These are phyloP conservation scores for maize (Zea mays) DNA, from an alignment of 176 grass and related monocot species.

Conservation along the genomic window Zm-B73-REFERENCE-NAM-5.0 NC_050100.1:28912501-28913000, in stretches of 20 bases:
- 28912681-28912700: slow-evolving; percentile 48
- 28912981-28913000: slow-evolving; percentile 27
- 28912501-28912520: slow-evolving; percentile 41
- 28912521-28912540: slow-evolving; percentile 45
- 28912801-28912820: slow-evolving; percentile 47
- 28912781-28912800: slow-evolving; percentile 65
- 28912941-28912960: slow-evolving; percentile 25
- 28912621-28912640: slow-evolving; percentile 19
- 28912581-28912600: slow-evolving; percentile 27
- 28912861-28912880: slow-evolving; percentile 26
- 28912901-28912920: slow-evolving; percentile 32
- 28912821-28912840: slow-evolving; percentile 16
- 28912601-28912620: slow-evolving; percentile 28
- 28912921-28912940: slow-evolving; percentile 16
- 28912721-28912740: slow-evolving; percentile 64
- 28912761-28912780: slow-evolving; percentile 62
- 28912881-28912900: slow-evolving; percentile 21
- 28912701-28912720: slow-evolving; percentile 70
- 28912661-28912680: slow-evolving; percentile 29
- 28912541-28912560: slow-evolving; percentile 39
- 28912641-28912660: slow-evolving; percentile 28
- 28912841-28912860: slow-evolving; percentile 15
- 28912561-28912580: slow-evolving; percentile 37
- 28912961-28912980: slow-evolving; percentile 29
- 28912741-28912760: slow-evolving; percentile 69